A percentile compares a stretch with the other conserved stretches of the same genome.
phyloP scores from a whole-genome alignment of 768 basidiomycete species.

The Tulasnella sp. region DNA sequence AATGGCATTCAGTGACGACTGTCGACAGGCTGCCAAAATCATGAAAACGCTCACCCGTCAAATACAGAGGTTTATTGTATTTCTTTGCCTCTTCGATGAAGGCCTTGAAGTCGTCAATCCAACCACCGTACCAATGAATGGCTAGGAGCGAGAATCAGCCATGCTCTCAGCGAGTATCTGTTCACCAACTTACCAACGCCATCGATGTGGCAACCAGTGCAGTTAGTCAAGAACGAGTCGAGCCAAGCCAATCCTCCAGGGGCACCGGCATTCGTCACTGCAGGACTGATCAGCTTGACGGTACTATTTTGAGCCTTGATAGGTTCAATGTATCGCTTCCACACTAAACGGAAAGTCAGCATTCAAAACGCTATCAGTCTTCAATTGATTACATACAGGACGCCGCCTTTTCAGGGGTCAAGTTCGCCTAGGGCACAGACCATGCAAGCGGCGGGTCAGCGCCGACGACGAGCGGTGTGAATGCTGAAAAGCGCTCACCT shows the following conservation, averaged over 20 bases:
- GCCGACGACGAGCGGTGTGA: neutral
- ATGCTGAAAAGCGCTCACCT: neutral
- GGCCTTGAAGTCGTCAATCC: conserved; percentile 12
- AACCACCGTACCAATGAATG: conserved; percentile 23
- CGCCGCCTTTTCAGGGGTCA: conserved; percentile 7
- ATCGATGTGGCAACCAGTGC: conserved; percentile 13
- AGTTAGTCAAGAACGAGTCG: conserved; percentile 7
- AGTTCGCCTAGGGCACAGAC: neutral
- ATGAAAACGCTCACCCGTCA: neutral
- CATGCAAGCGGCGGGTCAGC: neutral
- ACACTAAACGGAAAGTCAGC: neutral
- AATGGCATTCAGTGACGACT: neutral
- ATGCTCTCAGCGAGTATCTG: neutral
- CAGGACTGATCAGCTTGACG: conserved; percentile 2
- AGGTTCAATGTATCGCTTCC: conserved; percentile 20
- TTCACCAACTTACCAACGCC: neutral
- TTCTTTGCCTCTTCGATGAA: conserved; percentile 8
- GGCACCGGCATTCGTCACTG: conserved; percentile 14
- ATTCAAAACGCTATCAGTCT: neutral
- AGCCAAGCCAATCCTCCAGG: conserved; percentile 19
- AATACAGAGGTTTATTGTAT: neutral
- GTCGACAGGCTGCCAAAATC: no score
- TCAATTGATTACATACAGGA: neutral
- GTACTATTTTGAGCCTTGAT: neutral
- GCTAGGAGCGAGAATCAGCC: neutral